phyloP scores from a whole-genome alignment of 208 protist species.

The Acanthamoeba castellanii region DNA sequence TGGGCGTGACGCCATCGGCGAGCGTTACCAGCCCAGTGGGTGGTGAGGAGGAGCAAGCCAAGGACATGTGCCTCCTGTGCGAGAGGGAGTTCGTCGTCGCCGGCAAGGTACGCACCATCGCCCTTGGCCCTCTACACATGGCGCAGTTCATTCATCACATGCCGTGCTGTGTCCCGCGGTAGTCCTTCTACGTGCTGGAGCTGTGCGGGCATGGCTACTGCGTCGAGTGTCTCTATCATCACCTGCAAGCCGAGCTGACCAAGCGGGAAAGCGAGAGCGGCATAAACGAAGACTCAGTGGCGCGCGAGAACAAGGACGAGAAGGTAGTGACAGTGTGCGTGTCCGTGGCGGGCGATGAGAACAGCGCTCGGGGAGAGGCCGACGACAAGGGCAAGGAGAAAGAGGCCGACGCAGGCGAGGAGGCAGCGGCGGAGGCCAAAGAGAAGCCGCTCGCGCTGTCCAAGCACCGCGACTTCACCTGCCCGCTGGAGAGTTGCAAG shows the following conservation, averaged over 20 bases:
- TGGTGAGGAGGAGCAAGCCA: neutral
- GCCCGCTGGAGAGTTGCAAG: conserved; percentile 1
- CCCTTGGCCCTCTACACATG: neutral
- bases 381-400: conserved; percentile 21
- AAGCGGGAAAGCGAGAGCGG: neutral
- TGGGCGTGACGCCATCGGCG: neutral
- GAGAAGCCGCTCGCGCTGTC: neutral
- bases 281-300: neutral
- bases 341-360: neutral
- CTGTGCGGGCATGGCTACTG: conserved; percentile 57
- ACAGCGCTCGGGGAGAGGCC: neutral
- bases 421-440: neutral
- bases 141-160: neutral
- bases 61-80: conserved; percentile 48
- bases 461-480: neutral
- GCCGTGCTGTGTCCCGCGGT: neutral
- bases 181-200: conserved; percentile 29
- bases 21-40: neutral
- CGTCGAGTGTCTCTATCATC: conserved; percentile 31
- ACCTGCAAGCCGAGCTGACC: conserved; percentile 19
- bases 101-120: neutral
- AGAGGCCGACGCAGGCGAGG: neutral
- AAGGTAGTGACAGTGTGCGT: neutral
- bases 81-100: conserved; percentile 6
- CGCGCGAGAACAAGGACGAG: neutral